Evolutionary conservation across 148 eudicot genomes (phyloP).

Genomic region (Vaccinium corymbosum): DNA sequence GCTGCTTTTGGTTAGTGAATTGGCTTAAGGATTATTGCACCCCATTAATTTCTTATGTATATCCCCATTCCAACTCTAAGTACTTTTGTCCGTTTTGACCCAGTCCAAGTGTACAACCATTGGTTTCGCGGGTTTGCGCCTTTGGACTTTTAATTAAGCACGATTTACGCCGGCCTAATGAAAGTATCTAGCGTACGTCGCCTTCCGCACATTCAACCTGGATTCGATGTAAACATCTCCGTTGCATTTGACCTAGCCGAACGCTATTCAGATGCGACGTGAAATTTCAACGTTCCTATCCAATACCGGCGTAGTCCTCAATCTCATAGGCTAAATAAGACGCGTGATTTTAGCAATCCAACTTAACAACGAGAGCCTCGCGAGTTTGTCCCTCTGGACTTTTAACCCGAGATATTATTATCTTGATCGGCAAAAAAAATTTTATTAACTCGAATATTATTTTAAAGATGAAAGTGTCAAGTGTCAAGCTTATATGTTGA

Average conservation of each 20-base stretch:
- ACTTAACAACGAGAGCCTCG: not conserved
- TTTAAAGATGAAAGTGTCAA: not conserved
- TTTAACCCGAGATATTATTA: not conserved
- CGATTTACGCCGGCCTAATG: not conserved
- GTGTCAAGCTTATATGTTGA: not conserved
- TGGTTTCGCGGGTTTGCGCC: not conserved
- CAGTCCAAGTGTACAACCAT: not conserved
- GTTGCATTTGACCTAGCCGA: not conserved
- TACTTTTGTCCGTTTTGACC: not conserved
- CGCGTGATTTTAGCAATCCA: not conserved
- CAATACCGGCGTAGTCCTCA: not conserved
- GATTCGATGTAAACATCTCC: not conserved
- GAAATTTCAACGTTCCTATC: not conserved
- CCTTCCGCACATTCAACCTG: too few relatives aligned
- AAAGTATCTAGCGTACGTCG: not conserved
- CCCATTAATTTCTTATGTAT: not conserved
- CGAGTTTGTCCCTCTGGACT: not conserved
- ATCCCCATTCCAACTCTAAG: not conserved
- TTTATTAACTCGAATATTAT: not conserved
- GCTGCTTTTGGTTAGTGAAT: slow-evolving; percentile 8
- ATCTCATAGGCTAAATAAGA: not conserved
- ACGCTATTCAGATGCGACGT: not conserved
- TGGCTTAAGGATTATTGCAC: not conserved
- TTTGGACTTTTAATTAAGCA: not conserved
- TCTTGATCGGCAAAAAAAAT: too few relatives aligned